These are phyloP conservation scores for Saccharomycopsis fibuligera DNA, from an alignment of 805 yeast genomes.

Conservation along the genomic window DNA sequence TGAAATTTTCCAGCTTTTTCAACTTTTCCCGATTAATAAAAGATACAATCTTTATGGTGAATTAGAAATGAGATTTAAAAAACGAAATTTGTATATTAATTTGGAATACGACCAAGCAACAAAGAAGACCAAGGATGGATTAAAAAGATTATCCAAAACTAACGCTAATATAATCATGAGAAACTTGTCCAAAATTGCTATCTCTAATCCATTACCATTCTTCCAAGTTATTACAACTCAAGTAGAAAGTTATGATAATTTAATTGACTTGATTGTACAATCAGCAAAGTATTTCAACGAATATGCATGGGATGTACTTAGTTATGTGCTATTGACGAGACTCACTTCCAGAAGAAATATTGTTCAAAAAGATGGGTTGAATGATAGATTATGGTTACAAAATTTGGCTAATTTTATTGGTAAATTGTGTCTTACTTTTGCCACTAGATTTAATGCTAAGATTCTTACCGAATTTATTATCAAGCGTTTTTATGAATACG, in stretches of 20 bases:
- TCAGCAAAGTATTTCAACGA: conserved; percentile 69
- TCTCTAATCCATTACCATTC: conserved; percentile 73
- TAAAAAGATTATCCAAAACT: conserved; percentile 78
- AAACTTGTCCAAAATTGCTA: conserved; percentile 62
- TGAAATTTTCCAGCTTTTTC: conserved; percentile 51
- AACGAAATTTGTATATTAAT: conserved; percentile 49
- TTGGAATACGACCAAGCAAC: conserved; percentile 61
- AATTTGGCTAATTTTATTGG: conserved; percentile 77
- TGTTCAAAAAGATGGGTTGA: conserved; percentile 71
- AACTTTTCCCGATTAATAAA: conserved; percentile 48
- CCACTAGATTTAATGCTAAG: conserved; percentile 46
- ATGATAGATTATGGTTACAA: conserved; percentile 79
- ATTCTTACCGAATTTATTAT: conserved; percentile 57
- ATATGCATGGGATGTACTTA: conserved; percentile 81
- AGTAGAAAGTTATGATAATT: conserved; percentile 86
- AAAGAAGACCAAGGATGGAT: conserved; percentile 67
- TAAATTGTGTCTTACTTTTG: conserved; percentile 51
- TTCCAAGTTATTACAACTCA: conserved; percentile 67
- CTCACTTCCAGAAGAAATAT: conserved; percentile 62
- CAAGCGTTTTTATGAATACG: conserved; percentile 56
- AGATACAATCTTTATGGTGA: conserved; percentile 82
- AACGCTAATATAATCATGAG: conserved; percentile 70
- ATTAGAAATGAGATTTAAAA: conserved; percentile 50
- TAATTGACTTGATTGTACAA: conserved; percentile 69
- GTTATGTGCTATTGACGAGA: conserved; percentile 65